A percentile compares a stretch with the other conserved stretches of the same genome.
These are phyloP conservation scores for Metarhizium brunneum DNA, from an alignment of 2,329 filamentous ascomycete species.

Conservation along the genomic window DNA sequence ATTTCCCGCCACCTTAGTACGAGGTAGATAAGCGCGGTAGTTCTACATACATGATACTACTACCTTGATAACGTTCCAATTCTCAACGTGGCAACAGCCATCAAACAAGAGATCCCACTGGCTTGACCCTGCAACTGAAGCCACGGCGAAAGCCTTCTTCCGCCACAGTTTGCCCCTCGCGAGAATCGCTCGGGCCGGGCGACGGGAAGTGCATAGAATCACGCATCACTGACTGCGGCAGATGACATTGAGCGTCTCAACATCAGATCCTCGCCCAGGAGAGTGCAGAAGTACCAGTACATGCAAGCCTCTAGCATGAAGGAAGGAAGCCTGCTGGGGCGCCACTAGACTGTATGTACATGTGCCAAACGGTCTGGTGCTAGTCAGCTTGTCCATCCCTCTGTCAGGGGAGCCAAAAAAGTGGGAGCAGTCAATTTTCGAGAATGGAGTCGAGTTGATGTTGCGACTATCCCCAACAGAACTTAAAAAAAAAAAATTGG, in stretches of 20 bases:
- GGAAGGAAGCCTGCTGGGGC: too few relatives aligned
- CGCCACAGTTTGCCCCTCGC: background rate
- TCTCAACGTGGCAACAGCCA: background rate
- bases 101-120: background rate
- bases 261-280: too few relatives aligned
- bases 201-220: background rate
- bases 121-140: background rate
- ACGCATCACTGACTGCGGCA: too few relatives aligned
- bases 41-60: too few relatives aligned
- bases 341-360: too few relatives aligned
- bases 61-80: too few relatives aligned
- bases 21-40: too few relatives aligned
- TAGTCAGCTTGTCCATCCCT: background rate
- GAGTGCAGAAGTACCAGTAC: background rate
- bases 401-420: background rate
- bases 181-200: background rate
- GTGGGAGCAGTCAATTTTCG: background rate
- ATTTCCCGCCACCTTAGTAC: too few relatives aligned
- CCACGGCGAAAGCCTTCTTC: background rate
- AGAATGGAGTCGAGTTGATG: background rate
- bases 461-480: slow-evolving; percentile 30
- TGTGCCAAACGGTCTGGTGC: too few relatives aligned
- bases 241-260: background rate
- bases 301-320: background rate
- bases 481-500: slow-evolving; percentile 23